Evolutionary conservation across 2,329 filamentous ascomycete genomes (phyloP), one percentile per base, ranked within the genome.

Genomic region (Raffaelea ambrosiae): DNA sequence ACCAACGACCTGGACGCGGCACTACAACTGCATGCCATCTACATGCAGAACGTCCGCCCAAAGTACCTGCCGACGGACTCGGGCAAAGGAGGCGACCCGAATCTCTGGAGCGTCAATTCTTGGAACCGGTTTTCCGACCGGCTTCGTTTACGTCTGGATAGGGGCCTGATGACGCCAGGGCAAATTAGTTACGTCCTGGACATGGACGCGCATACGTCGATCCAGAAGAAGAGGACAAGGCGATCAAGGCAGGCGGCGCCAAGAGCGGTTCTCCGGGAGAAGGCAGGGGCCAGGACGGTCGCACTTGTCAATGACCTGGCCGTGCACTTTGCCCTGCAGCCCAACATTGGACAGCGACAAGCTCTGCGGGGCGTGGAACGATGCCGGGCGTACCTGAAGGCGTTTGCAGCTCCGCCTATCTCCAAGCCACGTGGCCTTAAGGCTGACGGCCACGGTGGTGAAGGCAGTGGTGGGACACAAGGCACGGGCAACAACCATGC

Each of bases 351-450:
- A 39, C 40, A 49, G 20, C 53, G 61, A 5, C 54, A 55, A 10
- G 58, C 57, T 1, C 43, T 70, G 20, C 55, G 55, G 5, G 52
- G 65, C 20, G 59, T 68, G 10, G 58, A 59, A 40, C 54, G 52
- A 9, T 68, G 62, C 51, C 58, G 63, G 20, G 40, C 48, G 3
- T 58, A 64, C 46, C 53, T 70, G 19, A 49, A 49, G 38, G 49
- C 19, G n/a, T n/a, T n/a, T n/a, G n/a, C n/a, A n/a, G n/a, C n/a
- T n/a, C n/a, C n/a, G n/a, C n/a, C n/a, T n/a, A n/a, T n/a, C n/a
- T n/a, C n/a, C 31, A 9, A 16, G 9, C 31, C 31, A 33, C 31
- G 31, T 9, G 31, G 31, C 9, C 9, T 9, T 16, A 33, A 16
- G 31, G n/a, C n/a, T 1, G 49, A 53, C 31, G 53, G 57, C 38